Evolutionary conservation across 441 rosid genomes (phyloP), one percentile per base, ranked within the genome.

Genomic region (Adansonia rubrostipa): DNA sequence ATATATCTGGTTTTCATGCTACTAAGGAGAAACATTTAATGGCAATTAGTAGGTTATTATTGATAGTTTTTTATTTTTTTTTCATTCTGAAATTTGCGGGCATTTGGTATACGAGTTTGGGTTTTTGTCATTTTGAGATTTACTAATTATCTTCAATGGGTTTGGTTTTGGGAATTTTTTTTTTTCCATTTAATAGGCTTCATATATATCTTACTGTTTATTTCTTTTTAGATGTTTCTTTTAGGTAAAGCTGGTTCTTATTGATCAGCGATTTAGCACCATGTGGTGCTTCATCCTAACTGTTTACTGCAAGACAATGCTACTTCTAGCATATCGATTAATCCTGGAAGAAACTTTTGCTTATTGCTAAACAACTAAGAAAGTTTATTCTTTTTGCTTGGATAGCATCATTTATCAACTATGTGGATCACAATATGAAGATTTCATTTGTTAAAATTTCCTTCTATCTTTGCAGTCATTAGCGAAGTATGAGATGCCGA

Each of bases 361-460:
- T 47, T 56, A 45, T 51, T 33, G 45, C 22, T 10, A 53, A 28
- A 11, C 1, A 2, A 20, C 11, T 0, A 42, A 20, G 6, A 10
- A 19, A 51, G 10, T 58, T 19, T 3, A 28, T n/a, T 64, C 3
- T 44, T 14, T 15, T 22, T 50, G 4, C 36, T 56, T 36, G 51
- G 51, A 56, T 73, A 28, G 76, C 28, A 6, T 69, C 0, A 62
- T 47, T 77, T 56, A 65, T 73, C 48, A 65, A 51, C 75, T 28
- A 42, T 75, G 33, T 54, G 53, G 63, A 58, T 60, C 42, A 54
- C 8, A 45, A 14, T 14, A 45, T 62, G 63, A 47, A 74, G 44
- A n/a, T 22, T 67, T 57, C n/a, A 3, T 76, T 70, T 68, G 72
- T 68, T 19, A 5, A 19, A 45, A 10, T 45, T 62, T 20, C 64